Conservation (phyloP, 345 rosid species). For the Aquilaria sinensis region DNA sequence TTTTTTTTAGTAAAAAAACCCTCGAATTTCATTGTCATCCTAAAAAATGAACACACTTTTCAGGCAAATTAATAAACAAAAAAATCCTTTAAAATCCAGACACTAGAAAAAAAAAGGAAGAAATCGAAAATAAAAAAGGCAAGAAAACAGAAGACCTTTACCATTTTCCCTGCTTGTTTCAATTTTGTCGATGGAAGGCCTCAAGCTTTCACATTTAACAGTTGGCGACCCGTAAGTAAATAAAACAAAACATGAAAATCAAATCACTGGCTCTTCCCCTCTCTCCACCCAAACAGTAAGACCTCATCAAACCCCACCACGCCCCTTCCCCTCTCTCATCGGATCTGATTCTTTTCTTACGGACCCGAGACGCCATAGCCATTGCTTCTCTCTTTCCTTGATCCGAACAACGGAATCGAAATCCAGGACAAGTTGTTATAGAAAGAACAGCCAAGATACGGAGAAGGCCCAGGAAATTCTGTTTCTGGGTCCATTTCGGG, state of each 20-base stretch:
- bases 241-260: constrained; percentile 10
- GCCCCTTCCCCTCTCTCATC: constrained; percentile 19
- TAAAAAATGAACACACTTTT: too few relatives aligned
- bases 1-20: too few relatives aligned
- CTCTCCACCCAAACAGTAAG: constrained; percentile 5
- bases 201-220: constrained; percentile 7
- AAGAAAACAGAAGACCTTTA: neutral
- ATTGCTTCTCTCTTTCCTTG: neutral
- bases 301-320: neutral
- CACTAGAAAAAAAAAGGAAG: neutral
- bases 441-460: constrained; percentile 2
- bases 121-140: neutral
- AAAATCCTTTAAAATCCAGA: too few relatives aligned
- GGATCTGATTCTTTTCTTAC: constrained; percentile 25
- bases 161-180: neutral
- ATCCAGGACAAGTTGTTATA: neutral
- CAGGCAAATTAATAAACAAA: too few relatives aligned
- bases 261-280: constrained; percentile 6
- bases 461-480: constrained; percentile 3
- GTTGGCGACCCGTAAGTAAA: neutral
- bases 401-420: constrained; percentile 6
- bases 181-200: neutral
- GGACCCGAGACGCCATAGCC: constrained; percentile 9
- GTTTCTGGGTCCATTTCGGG: constrained; percentile 18
- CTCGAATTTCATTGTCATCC: too few relatives aligned